Evolutionary conservation across 2,329 filamentous ascomycete species (phyloP).

Genomic region (Verticillium isaacii): DNA sequence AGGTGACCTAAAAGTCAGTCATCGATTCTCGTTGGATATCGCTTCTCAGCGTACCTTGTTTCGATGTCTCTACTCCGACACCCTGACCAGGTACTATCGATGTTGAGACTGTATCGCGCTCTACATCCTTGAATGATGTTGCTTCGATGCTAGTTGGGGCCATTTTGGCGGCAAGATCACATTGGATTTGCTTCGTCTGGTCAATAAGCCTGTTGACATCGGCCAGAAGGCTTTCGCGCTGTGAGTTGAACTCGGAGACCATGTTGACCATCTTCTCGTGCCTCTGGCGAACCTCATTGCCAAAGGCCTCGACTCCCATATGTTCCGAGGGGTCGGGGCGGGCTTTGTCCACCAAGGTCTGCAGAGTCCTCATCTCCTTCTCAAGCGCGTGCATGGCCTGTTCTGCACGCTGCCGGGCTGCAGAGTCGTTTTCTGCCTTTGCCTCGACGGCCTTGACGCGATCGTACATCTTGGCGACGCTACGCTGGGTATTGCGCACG

Average conservation of each 20-base stretch:
- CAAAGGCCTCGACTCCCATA: background rate
- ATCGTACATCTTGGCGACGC: background rate
- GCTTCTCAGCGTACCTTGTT: too few species aligned
- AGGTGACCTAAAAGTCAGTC: background rate
- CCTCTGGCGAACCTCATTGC: background rate
- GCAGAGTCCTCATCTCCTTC: background rate
- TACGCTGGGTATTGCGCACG: background rate
- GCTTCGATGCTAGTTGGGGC: too few species aligned
- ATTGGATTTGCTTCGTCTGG: background rate
- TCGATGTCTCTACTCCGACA: too few species aligned
- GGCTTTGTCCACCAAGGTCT: background rate
- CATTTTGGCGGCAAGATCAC: background rate
- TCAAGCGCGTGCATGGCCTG: background rate
- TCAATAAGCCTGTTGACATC: background rate
- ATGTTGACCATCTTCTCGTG: background rate
- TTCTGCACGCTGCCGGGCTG: background rate
- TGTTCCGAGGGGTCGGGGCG: background rate
- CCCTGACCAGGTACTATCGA: too few species aligned
- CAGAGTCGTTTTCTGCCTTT: background rate
- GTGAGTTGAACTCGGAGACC: background rate
- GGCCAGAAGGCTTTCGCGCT: background rate
- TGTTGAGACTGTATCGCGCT: too few species aligned
- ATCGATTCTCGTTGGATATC: too few species aligned
- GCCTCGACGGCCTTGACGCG: constrained; percentile 1
- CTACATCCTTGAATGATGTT: too few species aligned